Percentiles rank a stretch among this genome's conserved stretches.
Conservation (phyloP, 768 basidiomycete genomes). For the Kwoniella dendrophila region DNA sequence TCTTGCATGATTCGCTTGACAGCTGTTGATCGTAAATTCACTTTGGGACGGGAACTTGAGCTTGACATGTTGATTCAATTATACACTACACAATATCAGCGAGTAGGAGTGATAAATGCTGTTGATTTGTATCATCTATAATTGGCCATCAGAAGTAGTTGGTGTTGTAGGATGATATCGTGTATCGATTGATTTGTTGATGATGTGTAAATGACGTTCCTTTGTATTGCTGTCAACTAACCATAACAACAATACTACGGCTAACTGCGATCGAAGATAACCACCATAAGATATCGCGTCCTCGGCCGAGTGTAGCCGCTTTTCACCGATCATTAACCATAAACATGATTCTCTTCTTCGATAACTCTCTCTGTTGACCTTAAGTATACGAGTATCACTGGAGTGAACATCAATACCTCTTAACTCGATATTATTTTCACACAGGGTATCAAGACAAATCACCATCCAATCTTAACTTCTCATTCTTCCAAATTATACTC, state of each 20-base stretch:
- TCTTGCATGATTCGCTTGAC: slow-evolving; percentile 98
- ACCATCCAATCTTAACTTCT: neutral
- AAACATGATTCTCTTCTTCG: neutral
- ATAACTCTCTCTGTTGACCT: no score
- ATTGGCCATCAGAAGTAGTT: neutral
- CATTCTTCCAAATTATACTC: neutral
- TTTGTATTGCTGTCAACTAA: neutral
- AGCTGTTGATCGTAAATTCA: slow-evolving; percentile 61
- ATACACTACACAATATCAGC: no score
- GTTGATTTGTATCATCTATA: neutral
- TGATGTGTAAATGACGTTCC: neutral
- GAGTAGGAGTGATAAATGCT: neutral
- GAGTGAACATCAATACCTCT: no score
- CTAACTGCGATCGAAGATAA: no score
- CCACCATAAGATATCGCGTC: no score
- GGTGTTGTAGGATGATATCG: neutral
- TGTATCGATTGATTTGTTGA: neutral
- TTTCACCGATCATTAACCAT: neutral
- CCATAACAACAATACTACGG: no score
- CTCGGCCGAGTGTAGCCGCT: neutral
- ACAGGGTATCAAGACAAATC: neutral
- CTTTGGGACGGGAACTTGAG: slow-evolving; percentile 34
- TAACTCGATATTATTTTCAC: no score
- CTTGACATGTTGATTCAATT: slow-evolving; percentile 19
- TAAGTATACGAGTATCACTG: no score